Base-by-base conservation (phyloP, 1,284 basidiomycete species). In the Amylostereum chailletii region DNA sequence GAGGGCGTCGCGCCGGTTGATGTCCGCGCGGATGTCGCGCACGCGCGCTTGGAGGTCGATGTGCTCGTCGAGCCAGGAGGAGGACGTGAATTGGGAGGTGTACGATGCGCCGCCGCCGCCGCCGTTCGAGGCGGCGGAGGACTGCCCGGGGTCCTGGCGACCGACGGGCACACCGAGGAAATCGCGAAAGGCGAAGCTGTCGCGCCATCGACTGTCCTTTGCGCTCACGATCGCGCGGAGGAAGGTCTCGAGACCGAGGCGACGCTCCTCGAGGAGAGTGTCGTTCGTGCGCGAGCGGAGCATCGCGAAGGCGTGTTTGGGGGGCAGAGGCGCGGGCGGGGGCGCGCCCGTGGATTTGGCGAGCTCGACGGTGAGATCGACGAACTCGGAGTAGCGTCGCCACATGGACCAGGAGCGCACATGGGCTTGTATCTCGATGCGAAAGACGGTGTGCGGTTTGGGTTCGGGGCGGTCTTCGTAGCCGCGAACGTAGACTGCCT, bases 331-430 rank as follows among this genome's bases (percentile, higher is more conserved):
- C 9, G 71, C 75, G 19, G 93, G 93, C 9, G 92, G 89, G 29
- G 83, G 68, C 30, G 81, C 76, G 34, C 82, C 81, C 8, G 78
- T 78, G 6, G 81, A 76, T 59, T 86, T 85, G 27, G 76, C 76
- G 56, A 97, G 80, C 60, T 92, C 87, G 36, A 77, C 77, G 66
- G 96, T 78, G 27, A 98, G 81, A 55, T 90, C 83, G 57, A 80
- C 80, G 69, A 98, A 97, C 65, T 96, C 93, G 40, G 90, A 94
- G 70, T 96, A 97, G 49, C 94, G 87, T 52, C 88, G 76, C 78
- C 88, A 90, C 71, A 96, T 90, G 42, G 86, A 81, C 94, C 94
- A 97, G 62, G 90, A 86, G 54, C 88, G 83, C 27, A 92, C 85
- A 52, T 89, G 81, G 10, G 86, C 86, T 60, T 84, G 80, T 54